A percentile compares a stretch with the other conserved stretches of the same genome.
Conservation (phyloP, 106 monocot genomes). For the Acorus gramineus region DNA sequence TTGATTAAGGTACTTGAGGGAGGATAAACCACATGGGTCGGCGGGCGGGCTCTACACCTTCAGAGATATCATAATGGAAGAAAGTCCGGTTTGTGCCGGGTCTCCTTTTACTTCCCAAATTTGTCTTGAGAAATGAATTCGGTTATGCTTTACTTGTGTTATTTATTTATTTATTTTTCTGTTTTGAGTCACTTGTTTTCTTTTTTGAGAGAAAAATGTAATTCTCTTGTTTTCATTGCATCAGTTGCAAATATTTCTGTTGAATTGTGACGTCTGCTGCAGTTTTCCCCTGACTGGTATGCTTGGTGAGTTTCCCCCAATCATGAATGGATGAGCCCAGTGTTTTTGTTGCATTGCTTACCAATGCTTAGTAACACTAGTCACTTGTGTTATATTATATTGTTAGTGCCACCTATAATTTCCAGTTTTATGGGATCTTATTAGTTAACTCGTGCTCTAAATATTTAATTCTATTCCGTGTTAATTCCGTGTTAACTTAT, state of each 20-base stretch:
- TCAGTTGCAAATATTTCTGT: slow-evolving; percentile 90
- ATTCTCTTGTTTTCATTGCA: no score
- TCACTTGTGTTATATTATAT: no score
- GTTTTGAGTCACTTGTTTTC: slow-evolving; percentile 1
- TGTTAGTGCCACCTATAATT: no score
- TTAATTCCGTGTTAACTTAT: not conserved
- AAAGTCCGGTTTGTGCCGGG: slow-evolving; percentile 44
- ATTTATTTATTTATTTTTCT: not conserved
- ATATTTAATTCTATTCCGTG: no score
- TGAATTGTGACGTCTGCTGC: slow-evolving; percentile 98
- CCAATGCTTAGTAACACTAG: no score
- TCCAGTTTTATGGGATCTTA: not conserved
- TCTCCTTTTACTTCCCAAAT: not conserved
- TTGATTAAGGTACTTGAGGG: slow-evolving; percentile 58
- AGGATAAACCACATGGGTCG: slow-evolving; percentile 94
- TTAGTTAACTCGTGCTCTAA: no score
- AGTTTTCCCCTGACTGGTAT: slow-evolving; percentile 84
- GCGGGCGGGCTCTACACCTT: slow-evolving; percentile 87
- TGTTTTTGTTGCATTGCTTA: no score
- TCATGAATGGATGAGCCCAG: no score
- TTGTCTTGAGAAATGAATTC: not conserved
- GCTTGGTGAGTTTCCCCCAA: slow-evolving; percentile 46
- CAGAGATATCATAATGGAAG: slow-evolving; percentile 87
- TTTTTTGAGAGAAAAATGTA: no score
- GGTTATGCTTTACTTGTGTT: not conserved